Conservation (phyloP, 1,139 yeast species). For the Schizosaccharomyces versatilis region DNA sequence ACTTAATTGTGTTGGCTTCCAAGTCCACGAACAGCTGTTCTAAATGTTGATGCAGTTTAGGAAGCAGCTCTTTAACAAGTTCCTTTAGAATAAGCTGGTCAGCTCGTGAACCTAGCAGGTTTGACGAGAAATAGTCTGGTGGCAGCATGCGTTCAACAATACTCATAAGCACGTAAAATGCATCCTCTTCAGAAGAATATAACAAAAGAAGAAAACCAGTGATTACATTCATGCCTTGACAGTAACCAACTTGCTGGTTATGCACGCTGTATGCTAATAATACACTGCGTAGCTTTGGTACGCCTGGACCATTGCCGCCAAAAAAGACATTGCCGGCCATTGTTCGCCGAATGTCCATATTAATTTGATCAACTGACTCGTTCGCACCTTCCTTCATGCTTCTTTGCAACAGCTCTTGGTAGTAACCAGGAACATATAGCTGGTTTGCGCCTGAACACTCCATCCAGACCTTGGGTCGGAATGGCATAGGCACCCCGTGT, state of each 20-base stretch:
- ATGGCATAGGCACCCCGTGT: conserved; percentile 29
- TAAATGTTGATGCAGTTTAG: conserved; percentile 25
- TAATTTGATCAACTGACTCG: conserved; percentile 29
- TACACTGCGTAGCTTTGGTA: conserved; percentile 27
- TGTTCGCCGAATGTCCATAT: conserved; percentile 34
- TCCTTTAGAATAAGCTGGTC: conserved; percentile 23
- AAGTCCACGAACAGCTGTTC: conserved; percentile 24
- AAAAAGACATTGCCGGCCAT: conserved; percentile 36
- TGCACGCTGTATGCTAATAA: conserved; percentile 33
- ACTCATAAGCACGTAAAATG: conserved; percentile 35
- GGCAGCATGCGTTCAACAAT: conserved; percentile 34
- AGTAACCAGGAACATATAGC: conserved; percentile 30
- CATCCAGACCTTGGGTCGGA: conserved; percentile 31
- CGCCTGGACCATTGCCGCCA: conserved; percentile 35
- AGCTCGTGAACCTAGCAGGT: conserved; percentile 24
- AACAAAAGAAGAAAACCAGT: conserved; percentile 32
- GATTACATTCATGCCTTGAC: conserved; percentile 42
- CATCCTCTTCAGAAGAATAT: conserved; percentile 31
- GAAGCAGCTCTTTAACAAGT: conserved; percentile 19
- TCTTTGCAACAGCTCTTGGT: conserved; percentile 18
- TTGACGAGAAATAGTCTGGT: conserved; percentile 24
- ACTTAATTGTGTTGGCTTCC: conserved; percentile 33
- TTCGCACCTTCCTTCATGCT: conserved; percentile 14
- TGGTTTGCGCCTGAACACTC: conserved; percentile 33
- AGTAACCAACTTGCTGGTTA: conserved; percentile 32